These are phyloP conservation scores for Myxozyma neglecta DNA, from an alignment of 805 yeast genomes.

Conservation along the genomic window DNA sequence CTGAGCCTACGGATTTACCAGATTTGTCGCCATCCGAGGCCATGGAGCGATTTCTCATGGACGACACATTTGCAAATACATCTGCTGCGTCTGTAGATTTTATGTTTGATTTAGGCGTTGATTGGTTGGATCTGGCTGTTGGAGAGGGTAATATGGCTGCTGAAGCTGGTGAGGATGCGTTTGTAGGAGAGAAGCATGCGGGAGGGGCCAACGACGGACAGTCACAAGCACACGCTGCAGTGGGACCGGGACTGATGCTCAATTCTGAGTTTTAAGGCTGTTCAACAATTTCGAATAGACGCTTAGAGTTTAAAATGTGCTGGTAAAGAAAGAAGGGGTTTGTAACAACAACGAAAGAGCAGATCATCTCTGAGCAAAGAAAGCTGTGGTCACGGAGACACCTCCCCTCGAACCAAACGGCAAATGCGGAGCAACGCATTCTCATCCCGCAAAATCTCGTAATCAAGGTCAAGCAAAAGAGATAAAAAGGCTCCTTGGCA, in stretches of 20 bases:
- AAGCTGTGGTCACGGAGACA: too few relatives aligned
- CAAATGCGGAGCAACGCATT: too few relatives aligned
- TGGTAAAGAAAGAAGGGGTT: neutral
- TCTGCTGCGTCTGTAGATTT: conserved; percentile 9
- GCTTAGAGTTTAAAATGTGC: neutral
- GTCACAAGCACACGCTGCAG: neutral
- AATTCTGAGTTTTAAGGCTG: conserved; percentile 27
- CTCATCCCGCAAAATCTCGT: too few relatives aligned
- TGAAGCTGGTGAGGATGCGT: neutral
- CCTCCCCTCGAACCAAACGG: too few relatives aligned
- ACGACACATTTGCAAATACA: conserved; percentile 18
- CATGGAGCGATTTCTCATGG: conserved; percentile 30
- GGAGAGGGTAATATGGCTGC: neutral
- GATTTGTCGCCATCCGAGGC: conserved; percentile 29
- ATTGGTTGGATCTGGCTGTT: conserved; percentile 22
- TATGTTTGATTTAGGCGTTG: conserved; percentile 22
- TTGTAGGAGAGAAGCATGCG: neutral
- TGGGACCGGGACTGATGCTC: conserved; percentile 20
- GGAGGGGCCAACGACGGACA: neutral
- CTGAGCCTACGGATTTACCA: neutral
- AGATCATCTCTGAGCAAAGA: too few relatives aligned
- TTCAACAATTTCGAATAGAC: neutral
- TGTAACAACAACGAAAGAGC: too few relatives aligned
- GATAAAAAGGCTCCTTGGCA: too few relatives aligned
- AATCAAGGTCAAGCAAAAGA: too few relatives aligned